A percentile compares a stretch with the other conserved stretches of the same genome.
These are phyloP conservation scores for Ilyonectria mors-panacis DNA, from an alignment of 2,329 filamentous ascomycete species.

Conservation along the genomic window DNA sequence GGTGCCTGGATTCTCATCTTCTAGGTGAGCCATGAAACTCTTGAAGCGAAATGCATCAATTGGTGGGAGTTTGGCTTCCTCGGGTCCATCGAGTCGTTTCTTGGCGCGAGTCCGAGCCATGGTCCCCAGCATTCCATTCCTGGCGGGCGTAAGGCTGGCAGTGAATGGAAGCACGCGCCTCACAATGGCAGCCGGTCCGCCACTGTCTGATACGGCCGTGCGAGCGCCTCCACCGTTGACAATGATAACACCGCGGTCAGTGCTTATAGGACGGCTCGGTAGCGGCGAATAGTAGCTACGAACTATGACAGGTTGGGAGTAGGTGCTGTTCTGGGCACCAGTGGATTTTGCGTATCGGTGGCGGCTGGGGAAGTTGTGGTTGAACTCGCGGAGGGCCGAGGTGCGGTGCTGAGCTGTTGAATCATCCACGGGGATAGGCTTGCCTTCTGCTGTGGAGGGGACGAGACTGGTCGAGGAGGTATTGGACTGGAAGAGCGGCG, in stretches of 20 bases:
- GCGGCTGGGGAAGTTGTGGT: conserved; percentile 69
- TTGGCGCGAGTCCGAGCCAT: conserved; percentile 62
- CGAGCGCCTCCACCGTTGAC: conserved; percentile 49
- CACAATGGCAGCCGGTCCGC: conserved; percentile 49
- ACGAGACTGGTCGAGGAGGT: conserved; percentile 68
- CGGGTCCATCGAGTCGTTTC: conserved; percentile 51
- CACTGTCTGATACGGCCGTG: conserved; percentile 46
- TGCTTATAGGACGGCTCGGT: conserved; percentile 51
- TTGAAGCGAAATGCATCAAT: conserved; percentile 77
- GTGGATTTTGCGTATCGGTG: conserved; percentile 71
- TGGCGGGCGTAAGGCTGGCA: conserved; percentile 49
- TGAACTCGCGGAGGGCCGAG: conserved; percentile 73
- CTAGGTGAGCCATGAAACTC: conserved; percentile 72
- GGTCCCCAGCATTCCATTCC: conserved; percentile 58
- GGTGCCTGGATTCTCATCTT: conserved; percentile 58
- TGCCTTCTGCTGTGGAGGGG: conserved; percentile 69
- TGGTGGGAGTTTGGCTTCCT: conserved; percentile 68
- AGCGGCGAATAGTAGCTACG: conserved; percentile 71
- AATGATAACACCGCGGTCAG: conserved; percentile 49
- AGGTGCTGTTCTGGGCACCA: conserved; percentile 70
- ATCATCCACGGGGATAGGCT: conserved; percentile 70
- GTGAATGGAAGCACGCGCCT: conserved; percentile 53
- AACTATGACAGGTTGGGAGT: conserved; percentile 76
- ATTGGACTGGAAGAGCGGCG: conserved; percentile 64
- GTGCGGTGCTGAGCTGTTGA: conserved; percentile 70